Evolutionary conservation across 108 stramenopile genomes (phyloP).

Genomic region (Hondaea fermentalgiana): DNA sequence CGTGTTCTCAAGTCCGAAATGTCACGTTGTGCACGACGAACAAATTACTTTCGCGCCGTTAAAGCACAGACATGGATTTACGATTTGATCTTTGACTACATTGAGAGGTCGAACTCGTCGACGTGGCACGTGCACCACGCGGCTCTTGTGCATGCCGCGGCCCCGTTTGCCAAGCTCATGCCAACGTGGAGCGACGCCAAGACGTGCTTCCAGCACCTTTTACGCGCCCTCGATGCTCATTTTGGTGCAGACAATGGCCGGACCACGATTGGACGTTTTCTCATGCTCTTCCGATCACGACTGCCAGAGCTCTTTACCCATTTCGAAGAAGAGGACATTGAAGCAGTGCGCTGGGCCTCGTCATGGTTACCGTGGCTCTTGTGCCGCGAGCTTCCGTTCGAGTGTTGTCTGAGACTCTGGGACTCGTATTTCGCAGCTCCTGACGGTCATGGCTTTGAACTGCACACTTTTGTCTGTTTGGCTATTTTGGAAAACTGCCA

Average conservation of each 20-base stretch:
- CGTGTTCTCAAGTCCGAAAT: background rate
- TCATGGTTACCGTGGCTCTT: background rate
- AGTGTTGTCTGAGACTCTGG: background rate
- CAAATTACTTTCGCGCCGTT: background rate
- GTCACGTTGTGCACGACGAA: background rate
- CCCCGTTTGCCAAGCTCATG: background rate
- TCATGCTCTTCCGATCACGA: background rate
- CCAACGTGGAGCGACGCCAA: background rate
- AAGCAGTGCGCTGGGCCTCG: background rate
- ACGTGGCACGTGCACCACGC: slow-evolving; percentile 1
- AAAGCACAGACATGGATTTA: background rate
- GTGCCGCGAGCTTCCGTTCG: background rate
- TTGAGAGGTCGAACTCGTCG: background rate
- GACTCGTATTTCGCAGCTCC: slow-evolving; percentile 3
- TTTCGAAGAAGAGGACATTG: slow-evolving; percentile 9
- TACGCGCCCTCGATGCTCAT: background rate
- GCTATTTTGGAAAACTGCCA: slow-evolving; percentile 10
- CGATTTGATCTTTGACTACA: background rate
- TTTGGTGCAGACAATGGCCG: background rate
- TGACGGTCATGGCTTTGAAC: background rate
- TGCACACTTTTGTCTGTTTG: slow-evolving; percentile 17
- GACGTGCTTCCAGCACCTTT: background rate
- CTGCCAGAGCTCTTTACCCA: slow-evolving; percentile 1
- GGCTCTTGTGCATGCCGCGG: background rate
- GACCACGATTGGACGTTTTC: background rate